Conservation (phyloP, 2,329 filamentous ascomycete genomes). For the Xylaria sp. region DNA sequence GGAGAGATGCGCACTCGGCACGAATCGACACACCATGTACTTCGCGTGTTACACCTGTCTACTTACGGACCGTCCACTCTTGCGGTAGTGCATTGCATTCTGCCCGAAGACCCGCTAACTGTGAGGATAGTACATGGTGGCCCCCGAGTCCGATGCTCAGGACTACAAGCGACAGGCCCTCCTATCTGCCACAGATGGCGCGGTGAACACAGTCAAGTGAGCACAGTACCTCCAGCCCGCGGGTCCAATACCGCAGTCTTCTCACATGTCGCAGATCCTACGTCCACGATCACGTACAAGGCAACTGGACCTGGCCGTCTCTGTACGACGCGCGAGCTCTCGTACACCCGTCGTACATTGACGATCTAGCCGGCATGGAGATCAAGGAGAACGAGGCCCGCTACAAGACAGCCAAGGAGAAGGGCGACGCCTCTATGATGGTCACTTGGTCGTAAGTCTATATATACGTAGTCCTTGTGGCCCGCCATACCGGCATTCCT, state of each 20-base stretch:
- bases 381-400: slow-evolving; percentile 38
- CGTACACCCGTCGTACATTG: slow-evolving; percentile 36
- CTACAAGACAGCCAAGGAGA: slow-evolving; percentile 34
- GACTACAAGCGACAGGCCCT: slow-evolving; percentile 41
- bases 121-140: slow-evolving; percentile 42
- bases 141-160: slow-evolving; percentile 43
- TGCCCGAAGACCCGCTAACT: no score
- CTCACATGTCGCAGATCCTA: slow-evolving; percentile 33
- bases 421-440: slow-evolving; percentile 37
- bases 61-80: not conserved
- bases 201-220: slow-evolving; percentile 44
- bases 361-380: slow-evolving; percentile 34
- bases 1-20: not conserved
- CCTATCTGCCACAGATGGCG: slow-evolving; percentile 43
- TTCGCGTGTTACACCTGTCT: not conserved
- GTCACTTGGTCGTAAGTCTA: slow-evolving; percentile 44
- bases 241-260: not conserved
- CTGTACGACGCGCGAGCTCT: slow-evolving; percentile 42
- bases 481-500: not conserved
- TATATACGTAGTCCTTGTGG: no score
- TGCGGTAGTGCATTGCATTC: no score
- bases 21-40: not conserved
- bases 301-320: slow-evolving; percentile 38
- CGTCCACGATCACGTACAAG: slow-evolving; percentile 41
- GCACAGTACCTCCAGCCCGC: slow-evolving; percentile 1